Conservation (phyloP, 805 yeast species). For the Vanderwaltozyma tropicalis region DNA sequence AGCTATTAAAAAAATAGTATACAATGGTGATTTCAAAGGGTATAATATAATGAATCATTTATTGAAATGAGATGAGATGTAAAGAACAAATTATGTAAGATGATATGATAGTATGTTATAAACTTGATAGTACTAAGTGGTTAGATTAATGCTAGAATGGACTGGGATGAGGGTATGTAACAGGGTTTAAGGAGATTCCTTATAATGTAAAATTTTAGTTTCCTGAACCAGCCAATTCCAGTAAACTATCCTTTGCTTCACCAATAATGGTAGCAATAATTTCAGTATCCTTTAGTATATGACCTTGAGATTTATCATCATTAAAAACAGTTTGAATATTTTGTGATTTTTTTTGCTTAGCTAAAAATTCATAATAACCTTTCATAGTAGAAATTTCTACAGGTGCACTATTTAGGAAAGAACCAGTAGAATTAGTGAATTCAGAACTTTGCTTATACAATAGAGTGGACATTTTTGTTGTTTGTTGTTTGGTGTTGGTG, state of each 20-base stretch:
- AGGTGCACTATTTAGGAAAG: slow-evolving; percentile 28
- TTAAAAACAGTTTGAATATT: slow-evolving; percentile 29
- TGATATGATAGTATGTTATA: no score
- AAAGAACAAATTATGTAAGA: no score
- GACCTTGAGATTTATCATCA: slow-evolving; percentile 29
- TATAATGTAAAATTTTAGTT: not conserved
- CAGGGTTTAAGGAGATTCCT: not conserved
- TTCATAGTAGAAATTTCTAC: slow-evolving; percentile 32
- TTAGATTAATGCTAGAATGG: no score
- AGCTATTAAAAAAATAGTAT: no score
- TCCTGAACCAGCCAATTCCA: slow-evolving; percentile 12
- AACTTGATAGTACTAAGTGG: no score
- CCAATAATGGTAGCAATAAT: slow-evolving; percentile 33
- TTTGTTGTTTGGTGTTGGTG: not conserved
- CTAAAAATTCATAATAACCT: slow-evolving; percentile 33
- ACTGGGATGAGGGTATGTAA: not conserved
- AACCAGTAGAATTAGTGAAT: slow-evolving; percentile 23
- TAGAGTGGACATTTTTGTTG: slow-evolving; percentile 5
- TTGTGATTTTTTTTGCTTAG: slow-evolving; percentile 24
- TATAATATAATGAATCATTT: no score
- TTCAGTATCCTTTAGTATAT: slow-evolving; percentile 28
- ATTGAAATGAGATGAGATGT: no score
- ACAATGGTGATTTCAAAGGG: no score
- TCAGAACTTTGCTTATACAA: slow-evolving; percentile 18
- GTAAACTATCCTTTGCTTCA: slow-evolving; percentile 28